These are phyloP conservation scores for Talaromyces wortmannii DNA, from an alignment of 495 filamentous ascomycete species.

Conservation along the genomic window DNA sequence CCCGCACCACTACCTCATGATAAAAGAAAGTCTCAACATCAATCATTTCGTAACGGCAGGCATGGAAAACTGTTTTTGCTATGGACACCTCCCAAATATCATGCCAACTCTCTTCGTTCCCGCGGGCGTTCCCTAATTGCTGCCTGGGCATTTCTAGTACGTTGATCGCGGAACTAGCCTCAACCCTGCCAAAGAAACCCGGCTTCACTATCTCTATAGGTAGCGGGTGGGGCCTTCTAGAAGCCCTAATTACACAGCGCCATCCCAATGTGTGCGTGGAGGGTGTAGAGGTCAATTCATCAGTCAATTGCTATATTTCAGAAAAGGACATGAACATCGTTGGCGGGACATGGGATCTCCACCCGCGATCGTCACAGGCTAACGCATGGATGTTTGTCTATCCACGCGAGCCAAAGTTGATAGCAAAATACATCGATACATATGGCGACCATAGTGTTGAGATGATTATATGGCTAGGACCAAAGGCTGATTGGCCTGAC, in stretches of 20 bases:
- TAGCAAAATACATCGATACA: constrained; percentile 33
- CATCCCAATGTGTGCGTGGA: constrained; percentile 19
- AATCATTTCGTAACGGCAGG: background rate
- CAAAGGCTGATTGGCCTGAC: constrained; percentile 39
- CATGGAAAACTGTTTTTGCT: background rate
- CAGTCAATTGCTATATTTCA: constrained; percentile 39
- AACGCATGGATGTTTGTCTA: constrained; percentile 50
- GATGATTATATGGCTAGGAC: constrained; percentile 44
- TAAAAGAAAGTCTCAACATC: background rate
- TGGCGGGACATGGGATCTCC: constrained; percentile 32
- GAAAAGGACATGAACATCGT: constrained; percentile 33
- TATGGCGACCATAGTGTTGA: constrained; percentile 18
- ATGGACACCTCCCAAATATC: constrained; percentile 23
- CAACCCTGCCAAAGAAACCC: constrained; percentile 32
- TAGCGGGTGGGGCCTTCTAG: constrained; percentile 46
- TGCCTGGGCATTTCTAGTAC: constrained; percentile 41
- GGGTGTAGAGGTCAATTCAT: constrained; percentile 39
- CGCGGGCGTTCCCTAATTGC: constrained; percentile 30
- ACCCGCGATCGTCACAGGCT: constrained; percentile 24
- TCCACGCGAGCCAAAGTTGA: constrained; percentile 38
- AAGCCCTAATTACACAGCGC: constrained; percentile 31
- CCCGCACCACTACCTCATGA: background rate
- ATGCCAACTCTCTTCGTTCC: constrained; percentile 12
- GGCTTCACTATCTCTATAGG: constrained; percentile 43
- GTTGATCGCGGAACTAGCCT: constrained; percentile 24